Evolutionary conservation across 331 rosid species (phyloP).

Genomic region (Rosa hybrid): DNA sequence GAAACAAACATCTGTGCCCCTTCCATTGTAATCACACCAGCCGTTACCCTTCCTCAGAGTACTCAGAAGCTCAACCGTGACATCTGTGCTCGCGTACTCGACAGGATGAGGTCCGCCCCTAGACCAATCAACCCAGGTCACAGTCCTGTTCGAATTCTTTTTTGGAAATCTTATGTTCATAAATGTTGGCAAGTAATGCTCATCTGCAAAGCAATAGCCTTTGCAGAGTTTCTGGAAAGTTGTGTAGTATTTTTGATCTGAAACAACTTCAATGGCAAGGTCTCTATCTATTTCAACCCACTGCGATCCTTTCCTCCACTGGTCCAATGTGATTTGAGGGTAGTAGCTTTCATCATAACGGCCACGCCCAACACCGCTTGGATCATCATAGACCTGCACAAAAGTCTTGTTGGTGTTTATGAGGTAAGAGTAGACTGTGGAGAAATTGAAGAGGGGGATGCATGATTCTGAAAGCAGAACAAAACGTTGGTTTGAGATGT

Average conservation of each 20-base stretch:
- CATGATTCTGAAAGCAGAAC: constrained; percentile 76
- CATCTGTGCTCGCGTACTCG: constrained; percentile 42
- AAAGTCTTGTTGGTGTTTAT: constrained; percentile 54
- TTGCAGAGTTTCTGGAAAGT: constrained; percentile 35
- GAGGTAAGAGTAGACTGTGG: constrained; percentile 63
- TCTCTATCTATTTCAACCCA: constrained; percentile 78
- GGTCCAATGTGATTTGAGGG: constrained; percentile 42
- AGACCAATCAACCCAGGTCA: constrained; percentile 97
- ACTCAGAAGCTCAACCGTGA: constrained; percentile 46
- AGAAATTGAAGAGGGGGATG: constrained; percentile 80
- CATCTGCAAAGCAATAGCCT: constrained; percentile 65
- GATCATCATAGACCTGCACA: constrained; percentile 57
- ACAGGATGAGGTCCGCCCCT: constrained; percentile 75
- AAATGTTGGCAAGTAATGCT: constrained; percentile 76
- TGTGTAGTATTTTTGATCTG: constrained; percentile 50
- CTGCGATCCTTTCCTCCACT: constrained; percentile 88
- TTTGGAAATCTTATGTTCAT: constrained; percentile 46
- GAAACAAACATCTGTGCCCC: constrained; percentile 45
- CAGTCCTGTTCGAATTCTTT: constrained; percentile 59
- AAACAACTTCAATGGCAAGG: constrained; percentile 57
- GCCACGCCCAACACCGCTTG: constrained; percentile 64
- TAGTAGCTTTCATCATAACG: constrained; percentile 34
- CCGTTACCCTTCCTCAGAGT: constrained; percentile 42
- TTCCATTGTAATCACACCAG: constrained; percentile 41
- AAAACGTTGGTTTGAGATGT: constrained; percentile 75